phyloP scores from a whole-genome alignment of 1,139 yeast genomes.

The Geotrichum histeridarum region DNA sequence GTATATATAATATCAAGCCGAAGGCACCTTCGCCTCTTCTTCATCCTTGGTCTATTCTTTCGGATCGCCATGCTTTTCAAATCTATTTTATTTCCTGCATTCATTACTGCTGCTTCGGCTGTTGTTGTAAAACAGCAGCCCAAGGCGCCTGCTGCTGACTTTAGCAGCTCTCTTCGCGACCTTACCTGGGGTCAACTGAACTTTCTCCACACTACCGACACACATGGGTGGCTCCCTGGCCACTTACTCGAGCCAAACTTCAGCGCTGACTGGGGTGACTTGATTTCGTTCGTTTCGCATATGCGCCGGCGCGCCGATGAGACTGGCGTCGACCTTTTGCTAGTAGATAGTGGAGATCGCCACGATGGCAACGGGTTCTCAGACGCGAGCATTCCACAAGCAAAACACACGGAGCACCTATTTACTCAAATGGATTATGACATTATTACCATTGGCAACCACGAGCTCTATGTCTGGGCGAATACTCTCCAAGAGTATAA shows the following conservation, averaged over 20 bases:
- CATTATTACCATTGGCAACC: conserved; percentile 82
- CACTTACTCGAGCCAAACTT: conserved; percentile 71
- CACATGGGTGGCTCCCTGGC: conserved; percentile 88
- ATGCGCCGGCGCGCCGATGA: conserved; percentile 45
- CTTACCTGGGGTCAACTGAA: conserved; percentile 66
- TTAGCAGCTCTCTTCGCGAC: conserved; percentile 38
- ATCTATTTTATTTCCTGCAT: neutral
- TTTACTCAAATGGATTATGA: conserved; percentile 70
- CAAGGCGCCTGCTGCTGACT: neutral
- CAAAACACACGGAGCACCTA: conserved; percentile 54
- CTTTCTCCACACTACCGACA: conserved; percentile 88
- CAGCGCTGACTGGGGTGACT: conserved; percentile 92
- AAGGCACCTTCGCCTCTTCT: neutral
- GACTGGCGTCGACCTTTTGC: conserved; percentile 54
- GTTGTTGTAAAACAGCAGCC: conserved; percentile 2
- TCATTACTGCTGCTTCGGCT: neutral
- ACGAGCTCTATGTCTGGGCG: conserved; percentile 74
- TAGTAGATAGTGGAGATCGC: conserved; percentile 88
- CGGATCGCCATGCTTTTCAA: neutral
- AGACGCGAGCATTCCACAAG: conserved; percentile 73
- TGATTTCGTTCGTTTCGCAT: conserved; percentile 58
- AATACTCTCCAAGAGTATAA: conserved; percentile 64
- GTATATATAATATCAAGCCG: neutral
- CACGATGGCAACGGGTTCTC: conserved; percentile 92
- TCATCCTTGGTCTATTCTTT: neutral